Base-by-base conservation (phyloP, 176 grass and related monocot genomes). In the Bothriochloa decipiens region DNA sequence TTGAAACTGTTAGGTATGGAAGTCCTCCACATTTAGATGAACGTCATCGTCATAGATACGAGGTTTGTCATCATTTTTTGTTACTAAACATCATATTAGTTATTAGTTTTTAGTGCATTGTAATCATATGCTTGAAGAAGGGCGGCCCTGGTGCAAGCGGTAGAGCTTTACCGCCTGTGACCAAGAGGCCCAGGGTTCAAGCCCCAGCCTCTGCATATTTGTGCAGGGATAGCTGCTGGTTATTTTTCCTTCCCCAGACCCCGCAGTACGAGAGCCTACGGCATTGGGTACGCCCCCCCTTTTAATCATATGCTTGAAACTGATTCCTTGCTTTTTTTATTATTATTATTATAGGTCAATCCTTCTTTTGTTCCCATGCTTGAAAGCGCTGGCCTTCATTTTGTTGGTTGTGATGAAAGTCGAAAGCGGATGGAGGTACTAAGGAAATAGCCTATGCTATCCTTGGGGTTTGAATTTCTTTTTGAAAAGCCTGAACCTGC, bases 11-110 rank as follows among this genome's bases (percentile, higher is more conserved):
- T 84, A 99, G 96, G 62, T 96, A 99, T 42, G 88, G 86, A 84
- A 83, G 77, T 86, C 64, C 68, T 87, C 23, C 84, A 61, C 89
- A 94, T 91, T 88, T 96, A 75, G 96, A 96, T 91, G 96, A 99
- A 40, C 96, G 96, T 8, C 96, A 99, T 85, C 93, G 93, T 58
- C 96, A 99, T 78, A 96, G 93, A 94, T 99, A 99, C 0, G 93
- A 99, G 96, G 96, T 96, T 87, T 87, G 52, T 8, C 28, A 45
- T 35, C n/a, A 69, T 77, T 82, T 4, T 32, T 32, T 39, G 69
- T 77, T 90, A 80, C 63, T 77, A 43, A 76, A 80, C 7, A 18
- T 49, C 53, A 0, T 58, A 11, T 27, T 75, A 23, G 77, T 81
- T 57, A 14, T 26, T 75, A 23, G 81, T 81, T 47, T 50, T 45